phyloP scores from a whole-genome alignment of 1,139 yeast genomes.

The Suhomyces guaymorum region DNA sequence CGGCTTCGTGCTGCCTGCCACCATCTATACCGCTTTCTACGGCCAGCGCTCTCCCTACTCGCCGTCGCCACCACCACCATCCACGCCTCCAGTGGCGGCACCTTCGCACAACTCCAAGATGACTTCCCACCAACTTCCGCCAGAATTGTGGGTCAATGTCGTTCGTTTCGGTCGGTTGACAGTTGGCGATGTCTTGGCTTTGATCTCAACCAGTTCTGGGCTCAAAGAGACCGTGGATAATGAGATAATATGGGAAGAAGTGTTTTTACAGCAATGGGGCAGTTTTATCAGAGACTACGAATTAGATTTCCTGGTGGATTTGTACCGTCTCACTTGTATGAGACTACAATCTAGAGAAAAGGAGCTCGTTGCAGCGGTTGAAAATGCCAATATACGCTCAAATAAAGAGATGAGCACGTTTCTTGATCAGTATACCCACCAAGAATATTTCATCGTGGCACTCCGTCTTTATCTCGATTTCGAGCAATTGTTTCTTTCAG shows the following conservation, averaged over 20 bases:
- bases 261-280: conserved; percentile 6
- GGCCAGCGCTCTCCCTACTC: neutral
- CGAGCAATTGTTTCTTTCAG: neutral
- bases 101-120: too few relatives aligned
- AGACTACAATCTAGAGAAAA: neutral
- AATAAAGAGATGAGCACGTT: conserved; percentile 1
- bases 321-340: neutral
- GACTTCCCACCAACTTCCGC: too few relatives aligned
- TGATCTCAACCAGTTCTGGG: conserved; percentile 11
- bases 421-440: conserved; percentile 4
- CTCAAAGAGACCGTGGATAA: neutral
- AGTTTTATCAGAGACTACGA: conserved; percentile 1
- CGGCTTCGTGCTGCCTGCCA: neutral
- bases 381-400: conserved; percentile 1
- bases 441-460: conserved; percentile 2
- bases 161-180: conserved; percentile 20
- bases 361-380: neutral
- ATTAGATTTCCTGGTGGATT: neutral
- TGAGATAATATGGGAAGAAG: conserved; percentile 4
- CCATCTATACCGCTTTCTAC: neutral
- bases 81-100: neutral
- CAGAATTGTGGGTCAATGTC: conserved; percentile 12
- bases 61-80: neutral
- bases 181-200: conserved; percentile 23
- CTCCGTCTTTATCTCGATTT: neutral